phyloP scores from a whole-genome alignment of 2,329 filamentous ascomycete species.

The Fusarium sp. region DNA sequence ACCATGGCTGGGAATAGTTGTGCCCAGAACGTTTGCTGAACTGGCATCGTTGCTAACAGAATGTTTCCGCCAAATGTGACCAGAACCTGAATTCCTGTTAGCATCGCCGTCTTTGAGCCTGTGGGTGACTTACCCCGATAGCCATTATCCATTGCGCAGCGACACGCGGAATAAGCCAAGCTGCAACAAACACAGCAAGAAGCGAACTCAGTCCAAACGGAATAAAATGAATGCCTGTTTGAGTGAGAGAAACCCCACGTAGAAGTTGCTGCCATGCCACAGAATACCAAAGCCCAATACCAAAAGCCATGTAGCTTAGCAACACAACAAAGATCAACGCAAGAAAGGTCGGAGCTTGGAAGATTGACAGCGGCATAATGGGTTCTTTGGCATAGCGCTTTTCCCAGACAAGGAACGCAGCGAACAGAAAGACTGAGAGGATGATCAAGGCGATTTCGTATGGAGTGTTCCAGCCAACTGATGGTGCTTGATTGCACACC shows the following conservation, averaged over 20 bases:
- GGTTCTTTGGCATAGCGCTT: conserved; percentile 51
- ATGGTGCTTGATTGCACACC: conserved; percentile 61
- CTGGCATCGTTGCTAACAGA: conserved; percentile 55
- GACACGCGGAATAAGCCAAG: conserved; percentile 59
- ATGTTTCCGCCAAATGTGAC: conserved; percentile 3
- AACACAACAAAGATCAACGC: conserved; percentile 57
- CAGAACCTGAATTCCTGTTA: background rate
- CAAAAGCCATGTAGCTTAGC: conserved; percentile 60
- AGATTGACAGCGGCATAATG: conserved; percentile 60
- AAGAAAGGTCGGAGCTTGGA: conserved; percentile 56
- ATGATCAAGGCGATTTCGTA: conserved; percentile 56
- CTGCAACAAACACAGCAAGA: conserved; percentile 35
- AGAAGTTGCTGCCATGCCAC: conserved; percentile 57
- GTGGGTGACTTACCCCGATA: conserved; percentile 49
- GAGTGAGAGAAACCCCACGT: conserved; percentile 51
- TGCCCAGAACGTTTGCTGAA: conserved; percentile 55
- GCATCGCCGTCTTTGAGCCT: no score
- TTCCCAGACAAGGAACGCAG: conserved; percentile 56
- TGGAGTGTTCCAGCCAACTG: conserved; percentile 56
- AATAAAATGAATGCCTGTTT: background rate
- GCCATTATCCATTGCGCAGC: conserved; percentile 61
- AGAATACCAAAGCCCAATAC: conserved; percentile 61
- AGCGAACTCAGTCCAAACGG: conserved; percentile 14
- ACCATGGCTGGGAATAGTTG: conserved; percentile 55
- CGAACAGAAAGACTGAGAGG: conserved; percentile 47